phyloP scores from a whole-genome alignment of 2,329 filamentous ascomycete species.

The Exserohilum rostratum region DNA sequence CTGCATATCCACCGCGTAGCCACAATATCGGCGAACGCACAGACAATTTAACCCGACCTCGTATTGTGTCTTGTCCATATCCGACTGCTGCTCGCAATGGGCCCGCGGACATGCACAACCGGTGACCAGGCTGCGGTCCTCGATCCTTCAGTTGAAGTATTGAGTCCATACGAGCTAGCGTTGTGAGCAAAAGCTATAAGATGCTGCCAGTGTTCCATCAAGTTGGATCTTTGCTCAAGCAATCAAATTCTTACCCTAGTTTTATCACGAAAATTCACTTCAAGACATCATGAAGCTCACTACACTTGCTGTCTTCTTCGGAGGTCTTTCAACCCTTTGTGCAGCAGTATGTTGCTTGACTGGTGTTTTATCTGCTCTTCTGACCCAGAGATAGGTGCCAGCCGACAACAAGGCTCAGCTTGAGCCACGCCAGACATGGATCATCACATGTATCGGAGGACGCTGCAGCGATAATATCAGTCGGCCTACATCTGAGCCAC shows the following conservation, averaged over 20 bases:
- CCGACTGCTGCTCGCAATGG: slow-evolving; percentile 7
- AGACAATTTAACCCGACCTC: slow-evolving; percentile 13
- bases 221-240: not conserved
- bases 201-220: not conserved
- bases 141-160: not conserved
- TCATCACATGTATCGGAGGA: slow-evolving; percentile 35
- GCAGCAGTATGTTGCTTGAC: slow-evolving; percentile 24
- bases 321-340: slow-evolving; percentile 19
- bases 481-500: slow-evolving; percentile 7
- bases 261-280: not conserved
- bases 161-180: not conserved
- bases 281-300: slow-evolving; percentile 27
- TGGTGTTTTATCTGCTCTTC: not conserved
- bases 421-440: slow-evolving; percentile 35
- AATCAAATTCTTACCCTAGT: not conserved
- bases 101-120: slow-evolving; percentile 1
- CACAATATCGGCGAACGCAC: slow-evolving; percentile 16
- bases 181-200: slow-evolving; percentile 11
- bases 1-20: slow-evolving; percentile 4
- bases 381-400: slow-evolving; percentile 20
- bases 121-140: not conserved
- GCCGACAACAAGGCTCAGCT: slow-evolving; percentile 19
- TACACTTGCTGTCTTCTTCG: slow-evolving; percentile 18
- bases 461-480: slow-evolving; percentile 19
- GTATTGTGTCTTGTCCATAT: slow-evolving; percentile 15